Evolutionary conservation across 2,329 filamentous ascomycete species (phyloP), one percentile per base, ranked within the genome.

Genomic region (Xylogone sp.): DNA sequence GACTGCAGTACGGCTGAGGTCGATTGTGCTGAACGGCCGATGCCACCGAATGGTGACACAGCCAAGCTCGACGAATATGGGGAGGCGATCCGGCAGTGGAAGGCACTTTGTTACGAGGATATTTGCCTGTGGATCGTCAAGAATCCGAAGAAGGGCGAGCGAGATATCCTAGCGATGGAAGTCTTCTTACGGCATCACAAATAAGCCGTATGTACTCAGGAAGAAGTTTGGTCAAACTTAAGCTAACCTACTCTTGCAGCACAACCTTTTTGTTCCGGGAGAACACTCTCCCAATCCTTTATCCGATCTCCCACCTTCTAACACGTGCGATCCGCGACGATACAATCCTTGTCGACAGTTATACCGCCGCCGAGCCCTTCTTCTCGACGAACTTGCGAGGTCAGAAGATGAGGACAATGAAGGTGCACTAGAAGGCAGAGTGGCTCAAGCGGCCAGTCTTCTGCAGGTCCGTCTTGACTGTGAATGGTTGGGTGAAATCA

Each of bases 101-200:
- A 59, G 45, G 53, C 55, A 29, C 56, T 60, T 21, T 60, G 46
- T 49, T 58, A 60, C 29, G 46, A 61, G 53, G 50, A 59, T 45
- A 58, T 61, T 45, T 54, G 45, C 24, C 39, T 62, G 43, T 60
- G 46, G 59, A 55, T 61, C 9, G 55, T 61, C 1, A 12, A 51
- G 50, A 59, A 61, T 46, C 54, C 50, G n/a, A 55, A 54, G 45
- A 5, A 19, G 21, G 49, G 50, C 20, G 57, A 51, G 46, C 43
- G 51, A 53, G 56, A 62, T 45, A 31, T 61, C 20, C 55, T 62
- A 2, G 55, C 51, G 0, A 63, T 62, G 45, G 54, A 63, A 47
- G 54, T 62, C 46, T 21, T 29, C 42, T 52, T 62, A 13, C 43
- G 42, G 46, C 12, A 62, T 46, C 24, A 62, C 43, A 62, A 63